Evolutionary conservation across 2,329 filamentous ascomycete species (phyloP).

Genomic region (Talaromyces albobiverticillius): DNA sequence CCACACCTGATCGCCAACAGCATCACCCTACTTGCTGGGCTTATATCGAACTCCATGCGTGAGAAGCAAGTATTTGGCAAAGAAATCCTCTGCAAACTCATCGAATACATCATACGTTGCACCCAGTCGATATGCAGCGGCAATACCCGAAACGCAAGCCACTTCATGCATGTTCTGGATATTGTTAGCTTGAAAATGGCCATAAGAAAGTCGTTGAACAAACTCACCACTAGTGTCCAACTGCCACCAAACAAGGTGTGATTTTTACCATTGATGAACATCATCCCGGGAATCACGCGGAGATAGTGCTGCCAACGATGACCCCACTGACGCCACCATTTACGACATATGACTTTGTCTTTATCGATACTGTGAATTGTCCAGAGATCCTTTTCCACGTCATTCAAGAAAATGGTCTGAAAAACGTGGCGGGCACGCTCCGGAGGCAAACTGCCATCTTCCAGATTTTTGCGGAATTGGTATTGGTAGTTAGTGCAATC

Average conservation of each 20-base stretch:
- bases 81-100: slow-evolving; percentile 29
- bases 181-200: slow-evolving; percentile 3
- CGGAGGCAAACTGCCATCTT: slow-evolving; percentile 22
- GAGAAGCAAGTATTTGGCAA: slow-evolving; percentile 31
- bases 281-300: slow-evolving; percentile 66
- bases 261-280: slow-evolving; percentile 66
- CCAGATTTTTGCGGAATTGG: slow-evolving; percentile 56
- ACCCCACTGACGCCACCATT: slow-evolving; percentile 64
- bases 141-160: slow-evolving; percentile 68
- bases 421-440: slow-evolving; percentile 63
- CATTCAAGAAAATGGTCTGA: slow-evolving; percentile 63
- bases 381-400: slow-evolving; percentile 56
- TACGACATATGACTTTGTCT: slow-evolving; percentile 55
- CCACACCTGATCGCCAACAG: too few species aligned
- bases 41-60: slow-evolving; percentile 30
- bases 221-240: slow-evolving; percentile 65
- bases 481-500: slow-evolving; percentile 74
- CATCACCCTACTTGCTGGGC: not conserved
- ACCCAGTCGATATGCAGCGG: slow-evolving; percentile 66
- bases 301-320: slow-evolving; percentile 61
- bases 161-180: slow-evolving; percentile 59
- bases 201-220: too few species aligned
- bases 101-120: slow-evolving; percentile 53
- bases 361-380: slow-evolving; percentile 56
- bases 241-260: slow-evolving; percentile 62